A percentile compares a stretch with the other conserved stretches of the same genome.
phyloP scores from a whole-genome alignment of 257 asterid genomes.

The Dorcoceras hygrometricum region DNA sequence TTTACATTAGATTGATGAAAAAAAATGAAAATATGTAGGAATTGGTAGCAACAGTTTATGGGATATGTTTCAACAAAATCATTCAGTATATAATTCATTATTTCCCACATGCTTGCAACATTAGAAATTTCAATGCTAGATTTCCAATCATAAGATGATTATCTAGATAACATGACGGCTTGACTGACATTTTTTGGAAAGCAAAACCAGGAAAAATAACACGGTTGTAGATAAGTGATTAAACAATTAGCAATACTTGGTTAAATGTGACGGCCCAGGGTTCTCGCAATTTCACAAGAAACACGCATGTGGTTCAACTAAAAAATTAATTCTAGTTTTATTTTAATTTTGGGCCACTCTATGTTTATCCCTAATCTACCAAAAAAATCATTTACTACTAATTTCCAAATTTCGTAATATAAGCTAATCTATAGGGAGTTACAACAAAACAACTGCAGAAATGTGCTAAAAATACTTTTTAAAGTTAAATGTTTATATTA shows the following conservation, averaged over 20 bases:
- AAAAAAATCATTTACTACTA: no score
- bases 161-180: background rate
- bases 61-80: background rate
- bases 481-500: background rate
- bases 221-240: background rate
- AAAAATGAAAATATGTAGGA: slow-evolving; percentile 15
- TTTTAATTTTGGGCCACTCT: no score
- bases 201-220: no score
- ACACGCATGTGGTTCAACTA: no score
- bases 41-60: background rate
- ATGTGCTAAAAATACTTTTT: background rate
- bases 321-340: no score
- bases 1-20: background rate
- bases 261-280: no score
- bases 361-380: no score
- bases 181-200: no score
- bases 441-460: background rate
- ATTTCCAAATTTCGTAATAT: no score
- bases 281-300: no score
- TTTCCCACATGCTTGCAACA: background rate
- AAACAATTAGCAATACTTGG: background rate
- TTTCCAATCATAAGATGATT: background rate
- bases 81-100: background rate
- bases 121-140: slow-evolving; percentile 2
- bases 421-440: no score